Conservation (phyloP, 2,329 filamentous ascomycete genomes). For the Scytalidium lignicola region DNA sequence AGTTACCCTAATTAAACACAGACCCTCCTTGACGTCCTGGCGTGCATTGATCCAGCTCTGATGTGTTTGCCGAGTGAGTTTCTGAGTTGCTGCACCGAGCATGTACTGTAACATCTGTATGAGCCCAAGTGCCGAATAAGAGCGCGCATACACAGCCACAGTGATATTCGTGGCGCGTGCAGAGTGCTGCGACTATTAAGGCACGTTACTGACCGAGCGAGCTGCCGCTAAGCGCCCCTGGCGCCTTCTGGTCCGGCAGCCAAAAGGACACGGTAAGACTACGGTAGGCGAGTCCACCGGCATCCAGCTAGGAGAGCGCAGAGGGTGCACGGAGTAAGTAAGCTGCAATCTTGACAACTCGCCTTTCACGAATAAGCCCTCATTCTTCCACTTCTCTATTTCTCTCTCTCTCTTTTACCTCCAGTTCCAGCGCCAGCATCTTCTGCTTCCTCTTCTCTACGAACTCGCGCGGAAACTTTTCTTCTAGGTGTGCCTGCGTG, state of each 20-base stretch:
- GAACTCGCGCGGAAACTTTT: not conserved
- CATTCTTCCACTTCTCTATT: slow-evolving; percentile 1
- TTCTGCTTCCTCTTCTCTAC: not conserved
- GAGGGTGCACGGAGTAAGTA: not conserved
- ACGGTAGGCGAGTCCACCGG: not conserved
- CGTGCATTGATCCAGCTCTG: not conserved
- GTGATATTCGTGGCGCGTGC: too few relatives aligned
- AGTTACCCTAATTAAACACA: not conserved
- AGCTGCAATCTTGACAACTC: not conserved
- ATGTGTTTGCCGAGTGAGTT: not conserved
- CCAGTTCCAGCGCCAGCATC: not conserved
- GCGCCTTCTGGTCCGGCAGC: not conserved
- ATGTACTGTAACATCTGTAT: too few relatives aligned
- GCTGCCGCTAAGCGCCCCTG: not conserved
- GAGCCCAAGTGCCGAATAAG: too few relatives aligned
- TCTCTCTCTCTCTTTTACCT: slow-evolving; percentile 5
- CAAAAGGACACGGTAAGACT: not conserved
- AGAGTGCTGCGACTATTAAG: not conserved
- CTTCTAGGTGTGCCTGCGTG: not conserved
- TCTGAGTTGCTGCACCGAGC: too few relatives aligned
- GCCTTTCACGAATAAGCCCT: not conserved
- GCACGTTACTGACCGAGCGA: not conserved
- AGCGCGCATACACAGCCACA: too few relatives aligned
- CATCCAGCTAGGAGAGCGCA: not conserved
- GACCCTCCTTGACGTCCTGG: not conserved